A percentile compares a stretch with the other conserved stretches of the same genome.
phyloP scores from a whole-genome alignment of 2,329 filamentous ascomycete genomes.

The Sodiomyces alkalinus region DNA sequence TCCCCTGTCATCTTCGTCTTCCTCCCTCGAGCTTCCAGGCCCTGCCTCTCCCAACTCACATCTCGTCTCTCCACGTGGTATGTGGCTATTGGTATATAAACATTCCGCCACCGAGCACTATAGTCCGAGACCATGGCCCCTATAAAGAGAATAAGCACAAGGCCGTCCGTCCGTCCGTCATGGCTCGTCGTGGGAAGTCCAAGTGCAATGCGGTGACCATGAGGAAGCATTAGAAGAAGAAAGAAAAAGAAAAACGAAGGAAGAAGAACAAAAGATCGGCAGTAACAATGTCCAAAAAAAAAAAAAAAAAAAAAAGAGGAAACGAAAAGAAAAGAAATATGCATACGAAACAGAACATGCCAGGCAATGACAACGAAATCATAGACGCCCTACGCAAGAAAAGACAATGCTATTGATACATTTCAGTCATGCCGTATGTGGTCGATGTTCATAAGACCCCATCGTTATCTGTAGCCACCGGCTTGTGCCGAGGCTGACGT shows the following conservation, averaged over 20 bases:
- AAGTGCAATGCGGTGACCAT: slow-evolving; percentile 5
- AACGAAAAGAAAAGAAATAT: no score
- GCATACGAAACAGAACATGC: slow-evolving; percentile 8
- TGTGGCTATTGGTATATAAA: no score
- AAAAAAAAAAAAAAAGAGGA: slow-evolving; percentile 1
- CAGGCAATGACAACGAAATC: slow-evolving; percentile 7
- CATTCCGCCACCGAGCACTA: no score
- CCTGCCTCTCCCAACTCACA: no score
- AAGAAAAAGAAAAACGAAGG: slow-evolving; percentile 3
- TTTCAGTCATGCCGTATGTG: slow-evolving; percentile 6
- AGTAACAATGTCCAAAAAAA: no score
- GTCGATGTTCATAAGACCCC: slow-evolving; percentile 15
- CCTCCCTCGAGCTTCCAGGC: no score
- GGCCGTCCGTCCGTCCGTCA: slow-evolving; percentile 6
- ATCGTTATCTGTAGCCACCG: slow-evolving; percentile 29
- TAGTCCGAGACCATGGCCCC: no score
- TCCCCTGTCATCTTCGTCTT: no score
- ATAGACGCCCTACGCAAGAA: slow-evolving; percentile 6
- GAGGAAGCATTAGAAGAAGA: slow-evolving; percentile 3
- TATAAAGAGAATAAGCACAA: not conserved
- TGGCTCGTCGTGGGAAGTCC: slow-evolving; percentile 5
- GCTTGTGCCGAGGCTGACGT: slow-evolving; percentile 24
- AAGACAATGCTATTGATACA: slow-evolving; percentile 8
- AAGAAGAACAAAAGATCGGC: slow-evolving; percentile 1
- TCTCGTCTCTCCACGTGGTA: no score